Evolutionary conservation across 495 filamentous ascomycete genomes (phyloP).

Genomic region (Oleoguttula mirabilis): DNA sequence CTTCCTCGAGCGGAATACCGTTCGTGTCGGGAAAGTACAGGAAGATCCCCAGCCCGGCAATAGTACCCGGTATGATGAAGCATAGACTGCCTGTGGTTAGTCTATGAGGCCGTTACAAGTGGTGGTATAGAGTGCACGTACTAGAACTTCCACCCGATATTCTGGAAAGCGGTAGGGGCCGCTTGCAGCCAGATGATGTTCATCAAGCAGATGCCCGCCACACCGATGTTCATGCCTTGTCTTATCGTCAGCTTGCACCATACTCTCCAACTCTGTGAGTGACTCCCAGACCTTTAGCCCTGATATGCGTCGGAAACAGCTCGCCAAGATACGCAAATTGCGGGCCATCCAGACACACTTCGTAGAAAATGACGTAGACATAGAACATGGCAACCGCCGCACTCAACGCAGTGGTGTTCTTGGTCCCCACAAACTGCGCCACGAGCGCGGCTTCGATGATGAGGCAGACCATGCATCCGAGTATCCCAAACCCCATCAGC

Average conservation of each 20-base stretch:
- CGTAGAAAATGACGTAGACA: slow-evolving; percentile 27
- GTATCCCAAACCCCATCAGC: slow-evolving; percentile 20
- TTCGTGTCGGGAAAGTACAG: slow-evolving; percentile 12
- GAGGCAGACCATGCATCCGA: slow-evolving; percentile 22
- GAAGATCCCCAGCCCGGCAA: slow-evolving; percentile 4
- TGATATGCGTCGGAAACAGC: slow-evolving; percentile 22
- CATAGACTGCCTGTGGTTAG: slow-evolving; percentile 1
- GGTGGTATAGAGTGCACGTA: neutral
- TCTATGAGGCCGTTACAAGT: neutral
- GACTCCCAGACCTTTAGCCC: slow-evolving; percentile 23
- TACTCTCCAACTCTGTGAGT: too few relatives aligned
- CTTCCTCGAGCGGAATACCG: slow-evolving; percentile 11
- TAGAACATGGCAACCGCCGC: slow-evolving; percentile 25
- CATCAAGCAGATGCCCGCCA: slow-evolving; percentile 8
- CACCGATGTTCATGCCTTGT: slow-evolving; percentile 1
- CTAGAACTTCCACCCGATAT: slow-evolving; percentile 16
- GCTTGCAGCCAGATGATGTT: slow-evolving; percentile 16
- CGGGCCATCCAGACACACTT: slow-evolving; percentile 22
- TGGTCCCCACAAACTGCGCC: slow-evolving; percentile 4
- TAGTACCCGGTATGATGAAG: slow-evolving; percentile 12
- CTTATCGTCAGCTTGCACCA: neutral
- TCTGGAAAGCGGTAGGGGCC: slow-evolving; percentile 7
- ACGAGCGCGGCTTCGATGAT: slow-evolving; percentile 25
- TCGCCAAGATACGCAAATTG: slow-evolving; percentile 24
- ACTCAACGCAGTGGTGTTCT: slow-evolving; percentile 1